These are phyloP conservation scores for Colletotrichum sojae DNA, from an alignment of 2,329 filamentous ascomycete genomes.

Conservation along the genomic window DNA sequence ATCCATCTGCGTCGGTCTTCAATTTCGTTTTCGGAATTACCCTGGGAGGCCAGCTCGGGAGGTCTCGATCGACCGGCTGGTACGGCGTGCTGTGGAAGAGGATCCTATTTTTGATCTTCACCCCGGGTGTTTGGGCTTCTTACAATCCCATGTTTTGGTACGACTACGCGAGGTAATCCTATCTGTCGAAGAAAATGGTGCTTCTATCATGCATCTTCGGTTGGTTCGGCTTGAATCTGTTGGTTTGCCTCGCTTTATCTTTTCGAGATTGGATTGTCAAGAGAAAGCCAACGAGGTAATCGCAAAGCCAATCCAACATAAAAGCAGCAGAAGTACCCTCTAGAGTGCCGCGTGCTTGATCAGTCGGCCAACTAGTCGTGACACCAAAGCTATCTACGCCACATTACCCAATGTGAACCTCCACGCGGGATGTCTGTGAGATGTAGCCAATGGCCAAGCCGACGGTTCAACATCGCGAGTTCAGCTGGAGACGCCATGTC, in stretches of 20 bases:
- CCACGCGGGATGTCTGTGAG: background rate
- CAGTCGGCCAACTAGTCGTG: background rate
- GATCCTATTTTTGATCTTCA: background rate
- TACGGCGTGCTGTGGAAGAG: background rate
- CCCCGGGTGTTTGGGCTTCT: background rate
- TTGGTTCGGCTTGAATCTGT: background rate
- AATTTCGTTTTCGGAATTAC: background rate
- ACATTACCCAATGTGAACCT: constrained; percentile 6
- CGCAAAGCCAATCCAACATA: no score
- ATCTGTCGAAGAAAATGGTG: background rate
- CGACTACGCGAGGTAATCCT: no score
- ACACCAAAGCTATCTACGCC: background rate
- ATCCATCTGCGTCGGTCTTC: background rate
- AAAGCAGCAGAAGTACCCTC: no score
- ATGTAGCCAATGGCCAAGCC: background rate
- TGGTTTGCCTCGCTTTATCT: background rate
- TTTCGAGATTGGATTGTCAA: no score
- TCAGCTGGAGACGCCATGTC: constrained; percentile 24
- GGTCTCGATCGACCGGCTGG: background rate
- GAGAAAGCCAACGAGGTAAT: no score
- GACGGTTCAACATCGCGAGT: background rate
- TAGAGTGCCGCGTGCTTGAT: no score
- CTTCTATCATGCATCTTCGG: background rate
- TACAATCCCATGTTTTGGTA: background rate
- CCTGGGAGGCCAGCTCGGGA: background rate